These are phyloP conservation scores for Globisporangium cederbergense DNA, from an alignment of 352 stramenopile genomes.

Conservation along the genomic window DNA sequence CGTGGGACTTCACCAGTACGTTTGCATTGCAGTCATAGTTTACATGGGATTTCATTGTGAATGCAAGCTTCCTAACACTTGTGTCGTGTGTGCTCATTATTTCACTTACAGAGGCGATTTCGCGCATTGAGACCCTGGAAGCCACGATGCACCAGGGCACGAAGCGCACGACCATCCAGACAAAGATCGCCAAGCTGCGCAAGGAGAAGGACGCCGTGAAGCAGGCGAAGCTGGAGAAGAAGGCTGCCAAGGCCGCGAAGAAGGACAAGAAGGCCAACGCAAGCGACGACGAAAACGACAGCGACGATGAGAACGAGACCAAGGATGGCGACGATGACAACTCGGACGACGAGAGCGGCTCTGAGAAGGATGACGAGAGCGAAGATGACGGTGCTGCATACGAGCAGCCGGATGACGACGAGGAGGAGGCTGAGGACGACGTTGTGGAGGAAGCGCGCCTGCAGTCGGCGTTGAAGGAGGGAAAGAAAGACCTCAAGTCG, in stretches of 20 bases:
- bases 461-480: conserved; percentile 59
- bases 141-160: conserved; percentile 44
- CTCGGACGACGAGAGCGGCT: conserved; percentile 23
- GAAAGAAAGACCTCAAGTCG: conserved; percentile 43
- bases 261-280: conserved; percentile 23
- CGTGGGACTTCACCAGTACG: conserved; percentile 84
- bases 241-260: conserved; percentile 34
- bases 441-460: conserved; percentile 76
- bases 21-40: background rate
- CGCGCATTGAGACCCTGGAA: conserved; percentile 79
- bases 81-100: conserved; percentile 1
- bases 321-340: conserved; percentile 24
- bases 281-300: conserved; percentile 14
- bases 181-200: conserved; percentile 82
- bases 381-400: conserved; percentile 24
- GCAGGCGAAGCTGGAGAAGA: conserved; percentile 51
- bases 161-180: conserved; percentile 80
- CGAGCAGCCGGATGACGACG: conserved; percentile 37
- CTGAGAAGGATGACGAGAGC: conserved; percentile 12
- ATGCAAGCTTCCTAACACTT: background rate
- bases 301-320: conserved; percentile 16
- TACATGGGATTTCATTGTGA: background rate
- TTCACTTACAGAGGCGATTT: conserved; percentile 57
- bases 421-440: conserved; percentile 54
- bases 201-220: conserved; percentile 72